A percentile compares a stretch with the other conserved stretches of the same genome.
These are phyloP conservation scores for Sisymbrium irio DNA, from an alignment of 345 rosid species.

Conservation along the genomic window DNA sequence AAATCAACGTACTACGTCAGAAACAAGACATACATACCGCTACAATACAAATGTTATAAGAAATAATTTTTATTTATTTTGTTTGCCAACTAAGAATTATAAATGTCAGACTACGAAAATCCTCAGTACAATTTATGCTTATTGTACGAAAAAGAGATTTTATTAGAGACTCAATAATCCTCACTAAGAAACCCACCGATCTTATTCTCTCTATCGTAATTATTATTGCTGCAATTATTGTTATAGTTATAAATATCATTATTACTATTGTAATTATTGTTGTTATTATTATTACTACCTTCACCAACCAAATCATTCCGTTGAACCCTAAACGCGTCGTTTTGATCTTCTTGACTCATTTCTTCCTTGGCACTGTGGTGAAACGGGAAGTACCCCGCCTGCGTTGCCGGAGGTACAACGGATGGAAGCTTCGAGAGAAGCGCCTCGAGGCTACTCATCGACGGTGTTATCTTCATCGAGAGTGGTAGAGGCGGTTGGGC, in stretches of 20 bases:
- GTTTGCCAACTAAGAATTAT: slow-evolving; percentile 8
- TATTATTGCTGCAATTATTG: slow-evolving; percentile 34
- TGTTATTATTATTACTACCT: slow-evolving; percentile 24
- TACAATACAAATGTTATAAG: background rate
- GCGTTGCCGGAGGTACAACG: slow-evolving; percentile 55
- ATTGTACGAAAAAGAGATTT: slow-evolving; percentile 25
- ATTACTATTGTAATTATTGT: slow-evolving; percentile 12
- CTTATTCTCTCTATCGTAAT: slow-evolving; percentile 41
- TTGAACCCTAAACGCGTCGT: slow-evolving; percentile 29
- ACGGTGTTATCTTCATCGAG: slow-evolving; percentile 66
- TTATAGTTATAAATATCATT: slow-evolving; percentile 31
- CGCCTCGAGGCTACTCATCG: slow-evolving; percentile 97
- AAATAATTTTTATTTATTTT: background rate
- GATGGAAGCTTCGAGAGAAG: slow-evolving; percentile 96
- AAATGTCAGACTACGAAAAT: slow-evolving; percentile 28
- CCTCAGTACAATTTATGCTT: slow-evolving; percentile 32
- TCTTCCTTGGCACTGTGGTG: slow-evolving; percentile 53
- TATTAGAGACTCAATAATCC: slow-evolving; percentile 27
- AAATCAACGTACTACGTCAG: slow-evolving; percentile 22
- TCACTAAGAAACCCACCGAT: slow-evolving; percentile 39
- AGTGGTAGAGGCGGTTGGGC: slow-evolving; percentile 14
- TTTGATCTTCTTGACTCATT: slow-evolving; percentile 31
- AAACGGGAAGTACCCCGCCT: slow-evolving; percentile 28
- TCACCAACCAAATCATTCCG: slow-evolving; percentile 37
- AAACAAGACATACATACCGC: slow-evolving; percentile 27